Percentiles rank a stretch among this genome's conserved stretches.
Conservation (phyloP, 73 alveolate species). For the Paramecium primaurelia region DNA sequence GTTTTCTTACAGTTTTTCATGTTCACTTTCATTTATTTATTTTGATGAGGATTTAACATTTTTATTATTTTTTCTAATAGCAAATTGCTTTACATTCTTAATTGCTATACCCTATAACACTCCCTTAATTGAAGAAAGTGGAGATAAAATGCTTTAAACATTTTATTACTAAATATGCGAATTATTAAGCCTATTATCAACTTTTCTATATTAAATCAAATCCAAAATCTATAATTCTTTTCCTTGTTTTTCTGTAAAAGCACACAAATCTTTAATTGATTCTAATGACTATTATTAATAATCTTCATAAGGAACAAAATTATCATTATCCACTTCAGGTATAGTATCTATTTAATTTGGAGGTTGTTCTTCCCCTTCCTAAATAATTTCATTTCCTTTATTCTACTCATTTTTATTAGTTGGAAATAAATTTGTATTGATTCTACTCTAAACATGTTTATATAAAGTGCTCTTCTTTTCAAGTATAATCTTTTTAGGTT, state of each 20-base stretch:
- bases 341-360: not conserved
- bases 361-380: not conserved
- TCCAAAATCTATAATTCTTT: not conserved
- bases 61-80: not conserved
- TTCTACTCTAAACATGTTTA: not conserved
- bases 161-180: not conserved
- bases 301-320: not conserved
- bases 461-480: not conserved
- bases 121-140: not conserved
- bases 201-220: not conserved
- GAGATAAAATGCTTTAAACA: not conserved
- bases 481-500: not conserved
- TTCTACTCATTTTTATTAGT: not conserved
- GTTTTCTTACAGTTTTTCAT: not conserved
- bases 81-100: not conserved
- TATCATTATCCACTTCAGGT: not conserved
- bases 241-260: not conserved
- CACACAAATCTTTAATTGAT: not conserved
- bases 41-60: not conserved
- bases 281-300: not conserved
- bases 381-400: not conserved
- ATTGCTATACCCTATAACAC: not conserved
- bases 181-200: not conserved
- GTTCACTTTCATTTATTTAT: not conserved
- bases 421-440: constrained; percentile 10